Evolutionary conservation across 495 filamentous ascomycete genomes (phyloP).

Genomic region (Neurospora sp.): DNA sequence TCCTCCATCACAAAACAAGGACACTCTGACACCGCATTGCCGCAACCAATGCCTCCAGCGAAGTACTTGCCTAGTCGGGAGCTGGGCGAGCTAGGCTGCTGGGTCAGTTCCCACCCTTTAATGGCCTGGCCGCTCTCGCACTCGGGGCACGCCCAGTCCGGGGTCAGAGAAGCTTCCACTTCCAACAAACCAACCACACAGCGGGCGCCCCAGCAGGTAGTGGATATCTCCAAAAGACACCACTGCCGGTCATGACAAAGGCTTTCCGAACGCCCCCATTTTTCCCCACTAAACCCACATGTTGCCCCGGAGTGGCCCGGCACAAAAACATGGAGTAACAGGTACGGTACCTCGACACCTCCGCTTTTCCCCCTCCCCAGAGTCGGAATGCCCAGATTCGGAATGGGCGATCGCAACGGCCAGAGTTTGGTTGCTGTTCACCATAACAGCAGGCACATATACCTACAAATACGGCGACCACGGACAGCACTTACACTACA

Average conservation of each 20-base stretch:
- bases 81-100: background rate
- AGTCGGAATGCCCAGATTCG: conserved; percentile 4
- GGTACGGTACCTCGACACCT: background rate
- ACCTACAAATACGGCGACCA: background rate
- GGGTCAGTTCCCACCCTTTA: background rate
- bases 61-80: background rate
- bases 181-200: background rate
- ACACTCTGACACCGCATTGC: background rate
- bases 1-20: background rate
- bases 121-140: background rate
- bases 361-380: conserved; percentile 5
- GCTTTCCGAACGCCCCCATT: background rate
- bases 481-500: background rate
- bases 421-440: background rate
- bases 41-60: background rate
- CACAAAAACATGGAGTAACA: background rate
- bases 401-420: conserved; percentile 4
- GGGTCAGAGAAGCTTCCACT: background rate
- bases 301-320: background rate
- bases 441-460: conserved; percentile 25
- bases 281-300: background rate
- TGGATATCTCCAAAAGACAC: background rate
- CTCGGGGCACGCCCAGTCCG: background rate
- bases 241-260: background rate
- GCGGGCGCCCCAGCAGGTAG: background rate